phyloP scores from a whole-genome alignment of 1,284 basidiomycete species.

The Apiotrichum sp. region DNA sequence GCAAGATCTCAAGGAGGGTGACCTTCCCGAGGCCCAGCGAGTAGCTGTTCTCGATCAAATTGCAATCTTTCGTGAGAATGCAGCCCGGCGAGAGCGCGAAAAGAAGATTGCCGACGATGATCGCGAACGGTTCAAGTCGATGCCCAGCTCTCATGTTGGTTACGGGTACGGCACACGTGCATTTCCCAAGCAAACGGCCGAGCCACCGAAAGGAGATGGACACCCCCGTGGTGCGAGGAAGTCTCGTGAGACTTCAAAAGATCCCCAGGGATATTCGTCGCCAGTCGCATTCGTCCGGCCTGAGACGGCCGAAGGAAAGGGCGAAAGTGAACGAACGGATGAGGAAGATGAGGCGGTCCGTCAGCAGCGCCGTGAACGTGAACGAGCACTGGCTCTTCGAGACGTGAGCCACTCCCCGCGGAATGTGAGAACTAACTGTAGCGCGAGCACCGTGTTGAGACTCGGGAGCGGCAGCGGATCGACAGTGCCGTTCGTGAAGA shows the following conservation, averaged over 20 bases:
- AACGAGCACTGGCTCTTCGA: constrained; percentile 72
- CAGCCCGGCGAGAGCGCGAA: constrained; percentile 77
- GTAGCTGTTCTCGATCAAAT: constrained; percentile 91
- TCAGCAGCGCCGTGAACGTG: constrained; percentile 62
- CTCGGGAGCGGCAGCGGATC: constrained; percentile 68
- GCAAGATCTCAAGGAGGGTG: constrained; percentile 88
- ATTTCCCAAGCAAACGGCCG: constrained; percentile 6
- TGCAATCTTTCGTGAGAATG: constrained; percentile 81
- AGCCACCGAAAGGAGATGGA: background rate
- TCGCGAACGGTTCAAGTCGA: constrained; percentile 30
- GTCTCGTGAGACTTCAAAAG: constrained; percentile 37
- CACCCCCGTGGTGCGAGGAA: background rate
- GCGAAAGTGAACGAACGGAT: constrained; percentile 61
- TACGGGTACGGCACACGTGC: constrained; percentile 35
- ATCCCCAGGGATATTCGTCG: constrained; percentile 66
- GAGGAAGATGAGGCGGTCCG: constrained; percentile 75
- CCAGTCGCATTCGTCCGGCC: constrained; percentile 73
- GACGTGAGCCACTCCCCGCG: constrained; percentile 59
- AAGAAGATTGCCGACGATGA: constrained; percentile 63
- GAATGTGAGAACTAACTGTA: background rate
- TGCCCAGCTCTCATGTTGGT: constrained; percentile 5
- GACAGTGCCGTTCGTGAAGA: constrained; percentile 67
- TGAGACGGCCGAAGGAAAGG: constrained; percentile 50
- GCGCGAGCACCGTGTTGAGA: constrained; percentile 63
- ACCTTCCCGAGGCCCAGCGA: constrained; percentile 90